phyloP scores from a whole-genome alignment of 768 basidiomycete species.

The Russula emetica region DNA sequence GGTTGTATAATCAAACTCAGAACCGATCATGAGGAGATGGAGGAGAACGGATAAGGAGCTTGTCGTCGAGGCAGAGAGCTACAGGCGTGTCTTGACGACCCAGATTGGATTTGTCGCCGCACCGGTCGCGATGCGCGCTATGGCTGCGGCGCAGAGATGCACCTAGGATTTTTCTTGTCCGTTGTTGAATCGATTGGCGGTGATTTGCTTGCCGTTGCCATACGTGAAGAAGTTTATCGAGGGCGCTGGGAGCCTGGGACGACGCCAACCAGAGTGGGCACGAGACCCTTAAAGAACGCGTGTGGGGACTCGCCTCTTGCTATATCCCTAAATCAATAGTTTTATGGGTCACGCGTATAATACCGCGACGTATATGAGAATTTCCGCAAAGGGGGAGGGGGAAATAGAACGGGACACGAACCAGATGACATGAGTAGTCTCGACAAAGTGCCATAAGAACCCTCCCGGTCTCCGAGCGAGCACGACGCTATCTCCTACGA shows the following conservation, averaged over 20 bases:
- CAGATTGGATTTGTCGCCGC: conserved; percentile 97
- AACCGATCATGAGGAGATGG: too few species aligned
- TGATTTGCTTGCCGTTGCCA: conserved; percentile 90
- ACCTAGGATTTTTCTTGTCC: conserved; percentile 79
- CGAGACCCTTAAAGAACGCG: conserved; percentile 92
- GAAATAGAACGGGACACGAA: conserved; percentile 35
- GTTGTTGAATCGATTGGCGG: conserved; percentile 76
- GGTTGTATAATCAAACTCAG: too few species aligned
- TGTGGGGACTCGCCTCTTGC: conserved; percentile 82
- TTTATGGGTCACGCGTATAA: neutral
- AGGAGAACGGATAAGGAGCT: too few species aligned
- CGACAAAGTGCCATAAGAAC: conserved; percentile 88
- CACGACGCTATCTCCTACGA: conserved; percentile 36
- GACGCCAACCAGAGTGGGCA: conserved; percentile 90
- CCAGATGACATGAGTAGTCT: conserved; percentile 89
- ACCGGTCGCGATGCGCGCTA: conserved; percentile 82
- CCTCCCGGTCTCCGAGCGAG: conserved; percentile 41
- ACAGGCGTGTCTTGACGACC: conserved; percentile 97
- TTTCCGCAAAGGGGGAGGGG: conserved; percentile 2
- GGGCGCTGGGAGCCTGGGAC: conserved; percentile 91
- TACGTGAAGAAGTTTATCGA: conserved; percentile 99
- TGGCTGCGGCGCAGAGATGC: conserved; percentile 79
- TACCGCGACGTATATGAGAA: too few species aligned
- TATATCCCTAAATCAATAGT: conserved; percentile 66
- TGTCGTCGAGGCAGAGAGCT: conserved; percentile 61